Percentiles rank a stretch among this genome's conserved stretches.
phyloP scores from a whole-genome alignment of 2,329 filamentous ascomycete genomes.

The Amauroascus niger region DNA sequence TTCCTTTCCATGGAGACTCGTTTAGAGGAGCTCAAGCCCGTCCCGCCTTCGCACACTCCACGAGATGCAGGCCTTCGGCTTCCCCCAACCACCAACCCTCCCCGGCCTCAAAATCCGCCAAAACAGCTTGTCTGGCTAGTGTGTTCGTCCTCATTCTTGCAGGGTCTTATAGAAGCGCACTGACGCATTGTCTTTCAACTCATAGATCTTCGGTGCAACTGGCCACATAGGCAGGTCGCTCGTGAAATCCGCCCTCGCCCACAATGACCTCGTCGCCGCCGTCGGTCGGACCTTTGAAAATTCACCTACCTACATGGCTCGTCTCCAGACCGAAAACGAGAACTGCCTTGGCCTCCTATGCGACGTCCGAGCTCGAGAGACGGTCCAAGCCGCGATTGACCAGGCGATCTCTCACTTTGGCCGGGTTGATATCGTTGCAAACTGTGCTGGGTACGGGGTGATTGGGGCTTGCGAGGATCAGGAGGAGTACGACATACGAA shows the following conservation, averaged over 20 bases:
- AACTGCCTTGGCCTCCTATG: slow-evolving; percentile 70
- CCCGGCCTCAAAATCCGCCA: slow-evolving; percentile 56
- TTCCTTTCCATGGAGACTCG: slow-evolving; percentile 4
- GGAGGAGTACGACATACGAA: slow-evolving; percentile 85
- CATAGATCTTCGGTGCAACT: slow-evolving; percentile 83
- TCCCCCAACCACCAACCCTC: slow-evolving; percentile 78
- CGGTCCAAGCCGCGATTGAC: slow-evolving; percentile 62
- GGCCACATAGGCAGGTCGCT: slow-evolving; percentile 92
- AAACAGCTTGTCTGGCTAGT: slow-evolving; percentile 84
- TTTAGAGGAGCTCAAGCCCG: slow-evolving; percentile 1
- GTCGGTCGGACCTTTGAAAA: slow-evolving; percentile 78
- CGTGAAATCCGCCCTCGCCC: slow-evolving; percentile 67
- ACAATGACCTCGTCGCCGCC: slow-evolving; percentile 74
- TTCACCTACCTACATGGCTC: slow-evolving; percentile 59
- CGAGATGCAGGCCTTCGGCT: slow-evolving; percentile 48
- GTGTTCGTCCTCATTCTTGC: slow-evolving; percentile 29
- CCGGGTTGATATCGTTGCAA: slow-evolving; percentile 77
- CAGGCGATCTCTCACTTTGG: slow-evolving; percentile 65
- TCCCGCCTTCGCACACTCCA: slow-evolving; percentile 21
- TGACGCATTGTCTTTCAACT: not conserved
- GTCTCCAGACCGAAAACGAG: slow-evolving; percentile 51
- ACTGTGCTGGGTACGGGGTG: slow-evolving; percentile 90
- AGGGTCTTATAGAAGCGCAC: not conserved
- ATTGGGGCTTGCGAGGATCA: slow-evolving; percentile 95
- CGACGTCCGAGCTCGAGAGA: slow-evolving; percentile 74